A percentile compares a stretch with the other conserved stretches of the same genome.
Conservation (phyloP, 495 filamentous ascomycete genomes). For the Margaritispora aquatica region DNA sequence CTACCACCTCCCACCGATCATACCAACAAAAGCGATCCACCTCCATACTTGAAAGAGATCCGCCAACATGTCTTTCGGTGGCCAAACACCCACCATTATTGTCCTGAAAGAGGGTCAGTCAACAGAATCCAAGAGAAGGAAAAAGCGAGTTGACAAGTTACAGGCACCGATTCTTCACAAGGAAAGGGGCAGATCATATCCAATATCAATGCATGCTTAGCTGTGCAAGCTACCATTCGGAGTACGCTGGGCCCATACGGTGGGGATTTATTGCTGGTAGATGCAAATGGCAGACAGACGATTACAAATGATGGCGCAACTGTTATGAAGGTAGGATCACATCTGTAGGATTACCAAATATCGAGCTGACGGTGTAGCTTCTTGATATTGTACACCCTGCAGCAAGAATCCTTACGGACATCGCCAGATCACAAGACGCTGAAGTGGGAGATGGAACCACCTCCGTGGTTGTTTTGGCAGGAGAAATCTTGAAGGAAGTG, state of each 20-base stretch:
- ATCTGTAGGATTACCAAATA: neutral
- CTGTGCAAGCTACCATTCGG: conserved; percentile 94
- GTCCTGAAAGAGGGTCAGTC: conserved; percentile 87
- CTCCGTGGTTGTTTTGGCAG: conserved; percentile 91
- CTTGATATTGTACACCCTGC: conserved; percentile 98
- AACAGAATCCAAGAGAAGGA: neutral
- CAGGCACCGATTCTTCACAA: conserved; percentile 95
- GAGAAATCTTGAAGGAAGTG: conserved; percentile 93
- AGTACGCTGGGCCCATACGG: conserved; percentile 96
- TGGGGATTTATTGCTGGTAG: conserved; percentile 91
- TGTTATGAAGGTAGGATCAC: conserved; percentile 81
- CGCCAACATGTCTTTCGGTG: conserved; percentile 83
- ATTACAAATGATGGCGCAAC: conserved; percentile 99
- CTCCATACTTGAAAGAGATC: neutral
- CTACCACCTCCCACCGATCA: neutral
- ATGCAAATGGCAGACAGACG: conserved; percentile 89
- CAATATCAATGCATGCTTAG: conserved; percentile 97
- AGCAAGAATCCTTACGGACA: conserved; percentile 95
- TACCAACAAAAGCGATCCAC: neutral
- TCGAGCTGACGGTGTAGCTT: conserved; percentile 49
- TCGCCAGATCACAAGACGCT: conserved; percentile 96
- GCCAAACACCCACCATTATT: conserved; percentile 97
- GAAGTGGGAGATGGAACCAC: conserved; percentile 98
- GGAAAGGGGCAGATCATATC: conserved; percentile 96
- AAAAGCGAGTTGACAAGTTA: conserved; percentile 20